A percentile compares a stretch with the other conserved stretches of the same genome.
These are phyloP conservation scores for Balakata baccata DNA, from an alignment of 345 rosid species.

Conservation along the genomic window DNA sequence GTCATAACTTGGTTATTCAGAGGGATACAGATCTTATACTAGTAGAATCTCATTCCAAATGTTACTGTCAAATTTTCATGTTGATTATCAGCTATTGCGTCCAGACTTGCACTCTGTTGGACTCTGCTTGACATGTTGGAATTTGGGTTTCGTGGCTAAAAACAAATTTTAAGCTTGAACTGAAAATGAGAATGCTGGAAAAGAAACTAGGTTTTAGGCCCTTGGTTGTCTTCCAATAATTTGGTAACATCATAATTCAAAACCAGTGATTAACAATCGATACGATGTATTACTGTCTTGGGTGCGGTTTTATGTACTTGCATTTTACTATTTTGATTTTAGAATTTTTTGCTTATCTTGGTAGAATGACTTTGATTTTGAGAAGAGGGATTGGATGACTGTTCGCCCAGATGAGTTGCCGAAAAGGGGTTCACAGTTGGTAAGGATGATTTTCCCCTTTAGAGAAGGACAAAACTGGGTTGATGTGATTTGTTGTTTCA, in stretches of 20 bases:
- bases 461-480: slow-evolving; percentile 4
- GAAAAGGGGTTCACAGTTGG: slow-evolving; percentile 63
- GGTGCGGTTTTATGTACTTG: neutral
- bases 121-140: neutral
- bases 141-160: neutral
- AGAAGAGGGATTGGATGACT: slow-evolving; percentile 82
- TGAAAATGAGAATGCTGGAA: neutral
- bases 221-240: neutral
- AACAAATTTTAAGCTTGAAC: neutral
- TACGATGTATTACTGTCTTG: neutral
- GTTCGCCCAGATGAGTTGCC: slow-evolving; percentile 62
- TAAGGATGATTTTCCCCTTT: slow-evolving; percentile 27
- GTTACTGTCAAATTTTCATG: neutral
- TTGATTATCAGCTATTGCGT: neutral
- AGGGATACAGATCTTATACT: neutral
- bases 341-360: slow-evolving; percentile 5
- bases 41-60: neutral
- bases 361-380: slow-evolving; percentile 72
- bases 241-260: neutral
- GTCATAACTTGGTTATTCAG: neutral
- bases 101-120: neutral
- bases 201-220: neutral
- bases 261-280: neutral
- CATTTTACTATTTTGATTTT: slow-evolving; percentile 7
- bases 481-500: neutral